Evolutionary conservation across 2,329 filamentous ascomycete genomes (phyloP), one percentile per base, ranked within the genome.

Genomic region (Pseudopyrenochaeta lycopersici): DNA sequence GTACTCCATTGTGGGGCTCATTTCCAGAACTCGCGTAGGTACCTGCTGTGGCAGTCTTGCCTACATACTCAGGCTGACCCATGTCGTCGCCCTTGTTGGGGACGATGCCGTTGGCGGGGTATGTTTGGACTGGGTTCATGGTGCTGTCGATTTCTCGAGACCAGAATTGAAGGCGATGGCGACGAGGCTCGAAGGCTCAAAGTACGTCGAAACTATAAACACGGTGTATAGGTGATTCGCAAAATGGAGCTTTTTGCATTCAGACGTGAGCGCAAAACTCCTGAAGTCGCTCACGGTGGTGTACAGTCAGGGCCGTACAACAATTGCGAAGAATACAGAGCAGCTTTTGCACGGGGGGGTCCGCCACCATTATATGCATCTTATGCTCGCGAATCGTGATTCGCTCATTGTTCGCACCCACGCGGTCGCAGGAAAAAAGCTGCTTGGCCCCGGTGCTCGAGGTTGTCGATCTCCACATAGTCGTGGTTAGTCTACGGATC

Each of bases 181-280:
- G 23, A 39, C 17, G 33, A 36, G 27, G 36, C 9, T 27, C 23
- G 23, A 27, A 29, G 44, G 31, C 36, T 31, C 23, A 39, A 42
- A 14, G 10, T 3, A 27, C 18, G 2, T 14, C 47, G 7, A 35
- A 40, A 40, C 33, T 17, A 17, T 18, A 18, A 20, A 12, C n/a
- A 38, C 17, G 17, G 32, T 21, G 48, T 11, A 44, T 21, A 32
- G 7, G 20, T 27, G 20, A 32, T 29, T 32, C 21, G 30, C 46
- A 15, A 38, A 46, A 49, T 60, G 73, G 73, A 75, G 72, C 66
- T 76, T 76, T 76, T 67, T 64, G 58, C 41, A 54, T 39, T 53
- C 51, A 64, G 21, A 62, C 66, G 70, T 64, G 71, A 74, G 70
- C 74, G 74, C 74, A 76, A 76, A 76, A 75, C 74, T 75, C 74